phyloP scores from a whole-genome alignment of 257 asterid genomes.

The Rauvolfia tetraphylla region DNA sequence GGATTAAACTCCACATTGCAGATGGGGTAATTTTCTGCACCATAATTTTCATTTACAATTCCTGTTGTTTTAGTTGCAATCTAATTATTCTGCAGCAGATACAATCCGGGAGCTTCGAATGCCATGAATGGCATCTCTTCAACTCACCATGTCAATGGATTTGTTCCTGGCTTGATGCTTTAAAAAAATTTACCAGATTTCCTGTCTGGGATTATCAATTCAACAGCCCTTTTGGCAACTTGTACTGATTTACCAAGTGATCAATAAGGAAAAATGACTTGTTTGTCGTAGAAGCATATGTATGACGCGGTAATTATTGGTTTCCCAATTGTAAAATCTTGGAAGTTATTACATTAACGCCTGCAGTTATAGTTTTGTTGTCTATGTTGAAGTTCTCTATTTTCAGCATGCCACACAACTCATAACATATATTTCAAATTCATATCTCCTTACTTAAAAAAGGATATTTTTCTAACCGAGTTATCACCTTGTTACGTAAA shows the following conservation, averaged over 20 bases:
- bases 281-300: neutral
- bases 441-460: no score
- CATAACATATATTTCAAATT: no score
- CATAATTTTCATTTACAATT: neutral
- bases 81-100: constrained; percentile 3
- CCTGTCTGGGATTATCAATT: neutral
- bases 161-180: constrained; percentile 28
- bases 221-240: neutral
- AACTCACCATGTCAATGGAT: constrained; percentile 25
- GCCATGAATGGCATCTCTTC: constrained; percentile 15
- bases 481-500: neutral
- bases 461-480: no score
- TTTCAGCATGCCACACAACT: neutral
- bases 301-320: neutral
- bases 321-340: neutral
- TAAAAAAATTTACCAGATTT: neutral
- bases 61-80: neutral
- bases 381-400: neutral
- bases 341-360: neutral
- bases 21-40: constrained; percentile 10
- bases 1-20: constrained; percentile 20
- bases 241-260: neutral
- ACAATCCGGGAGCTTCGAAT: constrained; percentile 17
- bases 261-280: neutral
- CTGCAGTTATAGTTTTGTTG: neutral